These are phyloP conservation scores for Globisporangium radiosum DNA, from an alignment of 352 stramenopile species.

Conservation along the genomic window DNA sequence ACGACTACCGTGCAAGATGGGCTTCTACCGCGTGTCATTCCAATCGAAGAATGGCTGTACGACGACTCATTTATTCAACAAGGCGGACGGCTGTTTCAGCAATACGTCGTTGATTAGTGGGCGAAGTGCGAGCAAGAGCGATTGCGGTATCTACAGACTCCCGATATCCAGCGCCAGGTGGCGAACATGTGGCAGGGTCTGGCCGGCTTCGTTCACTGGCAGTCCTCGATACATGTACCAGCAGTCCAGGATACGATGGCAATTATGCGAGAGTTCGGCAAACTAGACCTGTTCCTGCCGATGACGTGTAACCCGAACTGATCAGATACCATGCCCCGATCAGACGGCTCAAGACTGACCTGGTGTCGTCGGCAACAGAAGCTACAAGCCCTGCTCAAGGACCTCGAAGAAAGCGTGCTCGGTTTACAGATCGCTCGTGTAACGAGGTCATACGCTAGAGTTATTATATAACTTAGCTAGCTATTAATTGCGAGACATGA, in stretches of 20 bases:
- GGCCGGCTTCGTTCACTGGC: not conserved
- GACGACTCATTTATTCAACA: not conserved
- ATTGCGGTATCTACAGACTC: not conserved
- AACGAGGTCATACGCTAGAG: too few species aligned
- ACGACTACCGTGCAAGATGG: too few species aligned
- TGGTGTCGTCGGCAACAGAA: constrained; percentile 9
- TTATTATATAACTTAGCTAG: too few species aligned
- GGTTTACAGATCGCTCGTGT: constrained; percentile 1
- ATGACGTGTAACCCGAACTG: not conserved
- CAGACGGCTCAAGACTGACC: not conserved
- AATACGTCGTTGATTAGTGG: not conserved
- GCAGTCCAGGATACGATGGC: not conserved
- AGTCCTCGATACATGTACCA: not conserved
- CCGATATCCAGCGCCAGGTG: not conserved
- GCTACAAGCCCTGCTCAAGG: constrained; percentile 13
- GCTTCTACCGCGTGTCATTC: too few species aligned
- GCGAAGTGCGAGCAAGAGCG: not conserved
- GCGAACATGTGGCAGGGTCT: not conserved
- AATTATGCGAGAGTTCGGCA: not conserved
- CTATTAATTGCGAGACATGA: too few species aligned
- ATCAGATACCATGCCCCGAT: not conserved
- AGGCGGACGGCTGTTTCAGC: not conserved
- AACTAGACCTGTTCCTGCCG: not conserved
- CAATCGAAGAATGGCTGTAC: too few species aligned
- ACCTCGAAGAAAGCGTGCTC: constrained; percentile 23